Conservation (phyloP, 78 protist species). For the Dictyostelium firmibasis region DNA sequence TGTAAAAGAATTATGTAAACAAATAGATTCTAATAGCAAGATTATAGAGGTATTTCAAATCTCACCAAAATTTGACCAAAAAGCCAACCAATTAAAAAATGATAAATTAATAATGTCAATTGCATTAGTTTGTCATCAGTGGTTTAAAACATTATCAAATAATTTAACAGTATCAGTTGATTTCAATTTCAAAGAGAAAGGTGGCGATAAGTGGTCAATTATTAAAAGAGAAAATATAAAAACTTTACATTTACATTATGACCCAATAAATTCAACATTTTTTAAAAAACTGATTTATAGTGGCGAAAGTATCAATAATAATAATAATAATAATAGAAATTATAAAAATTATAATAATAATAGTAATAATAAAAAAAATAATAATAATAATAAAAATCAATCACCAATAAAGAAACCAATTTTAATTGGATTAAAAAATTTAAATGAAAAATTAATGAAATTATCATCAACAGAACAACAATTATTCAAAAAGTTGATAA, state of each 20-base stretch:
- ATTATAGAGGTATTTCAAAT: neutral
- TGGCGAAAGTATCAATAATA: neutral
- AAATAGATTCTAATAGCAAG: neutral
- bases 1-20: neutral
- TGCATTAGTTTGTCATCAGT: neutral
- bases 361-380: neutral
- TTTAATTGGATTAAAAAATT: neutral
- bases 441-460: neutral
- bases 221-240: neutral
- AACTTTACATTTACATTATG: neutral
- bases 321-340: neutral
- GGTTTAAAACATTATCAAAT: conserved; percentile 11
- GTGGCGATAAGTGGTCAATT: neutral
- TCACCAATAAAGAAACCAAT: neutral
- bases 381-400: neutral
- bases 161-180: neutral
- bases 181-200: neutral
- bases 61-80: neutral
- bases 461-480: neutral
- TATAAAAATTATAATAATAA: neutral
- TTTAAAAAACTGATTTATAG: neutral
- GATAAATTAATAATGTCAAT: neutral
- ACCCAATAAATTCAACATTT: neutral
- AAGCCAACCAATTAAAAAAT: neutral
- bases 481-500: neutral